Evolutionary conservation across 2,329 filamentous ascomycete species (phyloP).

Genomic region (Stachybotrys chartarum): DNA sequence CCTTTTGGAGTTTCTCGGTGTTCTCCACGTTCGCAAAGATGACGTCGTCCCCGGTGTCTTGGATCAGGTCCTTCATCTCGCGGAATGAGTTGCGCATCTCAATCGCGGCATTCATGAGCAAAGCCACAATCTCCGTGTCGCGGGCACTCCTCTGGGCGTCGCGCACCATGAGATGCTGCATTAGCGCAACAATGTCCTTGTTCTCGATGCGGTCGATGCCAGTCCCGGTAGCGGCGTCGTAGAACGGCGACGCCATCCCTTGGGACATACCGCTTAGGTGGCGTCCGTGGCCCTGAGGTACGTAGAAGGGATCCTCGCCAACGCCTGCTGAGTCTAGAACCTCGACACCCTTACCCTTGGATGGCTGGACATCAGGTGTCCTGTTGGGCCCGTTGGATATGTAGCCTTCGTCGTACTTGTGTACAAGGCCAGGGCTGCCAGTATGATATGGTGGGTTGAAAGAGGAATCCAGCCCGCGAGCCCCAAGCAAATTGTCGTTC

Average conservation of each 20-base stretch:
- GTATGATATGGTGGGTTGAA: conserved; percentile 42
- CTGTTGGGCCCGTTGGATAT: conserved; percentile 65
- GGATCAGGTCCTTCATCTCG: conserved; percentile 87
- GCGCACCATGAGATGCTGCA: conserved; percentile 90
- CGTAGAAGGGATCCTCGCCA: conserved; percentile 61
- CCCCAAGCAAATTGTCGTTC: conserved; percentile 40
- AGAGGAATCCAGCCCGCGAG: conserved; percentile 26
- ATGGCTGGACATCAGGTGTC: conserved; percentile 40
- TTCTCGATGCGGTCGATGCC: conserved; percentile 91
- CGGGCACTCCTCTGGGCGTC: conserved; percentile 94
- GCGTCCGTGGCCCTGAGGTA: conserved; percentile 48
- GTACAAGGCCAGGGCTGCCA: conserved; percentile 50
- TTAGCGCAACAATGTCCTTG: conserved; percentile 91
- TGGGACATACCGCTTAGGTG: conserved; percentile 87
- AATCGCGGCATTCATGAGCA: conserved; percentile 84
- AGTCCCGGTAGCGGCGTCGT: conserved; percentile 80
- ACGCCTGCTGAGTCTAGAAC: conserved; percentile 44
- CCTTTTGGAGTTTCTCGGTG: conserved; percentile 77
- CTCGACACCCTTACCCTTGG: conserved; percentile 47
- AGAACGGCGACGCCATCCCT: conserved; percentile 81
- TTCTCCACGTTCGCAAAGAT: conserved; percentile 84
- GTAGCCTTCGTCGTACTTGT: conserved; percentile 79
- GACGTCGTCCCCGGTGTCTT: conserved; percentile 74
- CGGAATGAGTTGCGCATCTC: conserved; percentile 97
- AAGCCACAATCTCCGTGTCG: conserved; percentile 93